phyloP scores from a whole-genome alignment of 257 asterid genomes.

The Ilex asprella region DNA sequence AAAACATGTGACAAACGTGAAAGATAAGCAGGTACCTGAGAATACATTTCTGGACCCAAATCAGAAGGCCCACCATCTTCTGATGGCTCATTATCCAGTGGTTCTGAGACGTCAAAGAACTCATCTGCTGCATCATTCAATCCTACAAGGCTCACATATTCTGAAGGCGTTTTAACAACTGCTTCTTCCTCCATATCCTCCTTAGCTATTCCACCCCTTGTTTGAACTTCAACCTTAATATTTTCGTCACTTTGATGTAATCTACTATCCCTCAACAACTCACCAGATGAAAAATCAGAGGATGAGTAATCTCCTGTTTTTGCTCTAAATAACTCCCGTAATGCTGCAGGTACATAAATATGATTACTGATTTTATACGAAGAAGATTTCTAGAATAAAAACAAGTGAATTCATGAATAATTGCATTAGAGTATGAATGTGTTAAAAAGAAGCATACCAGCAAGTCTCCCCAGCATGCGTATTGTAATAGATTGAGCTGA shows the following conservation, averaged over 20 bases:
- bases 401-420: constrained; percentile 6
- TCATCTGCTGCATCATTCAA: constrained; percentile 84
- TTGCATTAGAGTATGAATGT: constrained; percentile 7
- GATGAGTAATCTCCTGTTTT: constrained; percentile 49
- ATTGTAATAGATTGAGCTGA: constrained; percentile 77
- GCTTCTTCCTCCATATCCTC: constrained; percentile 49
- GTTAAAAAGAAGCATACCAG: constrained; percentile 38
- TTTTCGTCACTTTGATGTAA: constrained; percentile 40
- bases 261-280: constrained; percentile 46
- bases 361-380: constrained; percentile 10
- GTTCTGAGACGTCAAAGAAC: constrained; percentile 91
- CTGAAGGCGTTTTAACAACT: constrained; percentile 61
- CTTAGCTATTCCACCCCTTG: constrained; percentile 41
- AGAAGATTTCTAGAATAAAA: constrained; percentile 12
- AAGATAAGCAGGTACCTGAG: constrained; percentile 48
- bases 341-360: constrained; percentile 46
- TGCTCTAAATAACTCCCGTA: constrained; percentile 82
- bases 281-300: constrained; percentile 66
- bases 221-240: constrained; percentile 48
- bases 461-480: constrained; percentile 57
- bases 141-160: constrained; percentile 77
- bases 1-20: not conserved
- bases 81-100: constrained; percentile 70
- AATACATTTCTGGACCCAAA: constrained; percentile 45
- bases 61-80: constrained; percentile 81